A percentile compares a stretch with the other conserved stretches of the same genome.
Evolutionary conservation across 306 rosid genomes (phyloP).

Genomic region (Castanea sativa): DNA sequence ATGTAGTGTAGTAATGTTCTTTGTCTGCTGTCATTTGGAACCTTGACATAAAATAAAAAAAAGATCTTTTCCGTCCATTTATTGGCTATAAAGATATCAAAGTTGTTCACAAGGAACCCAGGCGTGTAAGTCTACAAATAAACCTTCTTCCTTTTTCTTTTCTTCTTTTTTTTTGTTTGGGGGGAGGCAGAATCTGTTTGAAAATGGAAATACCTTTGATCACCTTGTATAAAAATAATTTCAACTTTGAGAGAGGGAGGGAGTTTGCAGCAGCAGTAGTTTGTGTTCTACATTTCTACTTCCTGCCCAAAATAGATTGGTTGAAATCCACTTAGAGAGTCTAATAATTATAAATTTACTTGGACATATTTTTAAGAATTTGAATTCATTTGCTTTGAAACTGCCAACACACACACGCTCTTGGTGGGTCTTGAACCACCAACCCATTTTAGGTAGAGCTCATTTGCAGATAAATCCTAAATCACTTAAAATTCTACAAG

Average conservation of each 20-base stretch:
- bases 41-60: conserved; percentile 37
- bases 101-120: conserved; percentile 82
- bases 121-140: conserved; percentile 58
- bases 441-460: no score
- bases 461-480: background rate
- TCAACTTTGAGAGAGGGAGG: background rate
- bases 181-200: no score
- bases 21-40: conserved; percentile 25
- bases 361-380: background rate
- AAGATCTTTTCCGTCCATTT: conserved; percentile 83
- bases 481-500: background rate
- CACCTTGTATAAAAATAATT: background rate
- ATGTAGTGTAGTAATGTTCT: conserved; percentile 11
- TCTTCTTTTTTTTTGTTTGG: background rate
- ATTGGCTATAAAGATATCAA: conserved; percentile 68
- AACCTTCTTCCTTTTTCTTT: background rate
- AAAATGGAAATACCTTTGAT: background rate
- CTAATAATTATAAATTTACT: background rate
- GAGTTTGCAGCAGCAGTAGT: no score
- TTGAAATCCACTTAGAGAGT: background rate
- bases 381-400: background rate
- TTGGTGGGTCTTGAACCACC: no score
- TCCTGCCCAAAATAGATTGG: background rate
- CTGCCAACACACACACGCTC: no score
- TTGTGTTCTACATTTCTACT: background rate